phyloP scores from a whole-genome alignment of 371 early-diverging fungal genomes.

The Enteropsectra breve region DNA sequence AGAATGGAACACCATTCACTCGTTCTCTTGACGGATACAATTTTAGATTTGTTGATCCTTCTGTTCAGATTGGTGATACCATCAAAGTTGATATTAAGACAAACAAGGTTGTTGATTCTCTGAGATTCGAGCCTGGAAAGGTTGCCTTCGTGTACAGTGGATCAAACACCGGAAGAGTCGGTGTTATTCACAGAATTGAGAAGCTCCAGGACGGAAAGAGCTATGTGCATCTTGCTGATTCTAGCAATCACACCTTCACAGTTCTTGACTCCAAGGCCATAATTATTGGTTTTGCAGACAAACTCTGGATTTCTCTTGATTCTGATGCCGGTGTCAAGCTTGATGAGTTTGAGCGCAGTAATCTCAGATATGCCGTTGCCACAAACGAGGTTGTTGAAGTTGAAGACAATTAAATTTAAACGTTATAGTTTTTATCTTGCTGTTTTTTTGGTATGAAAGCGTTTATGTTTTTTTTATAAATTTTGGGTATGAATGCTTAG shows the following conservation, averaged over 20 bases:
- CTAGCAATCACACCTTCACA: slow-evolving; percentile 73
- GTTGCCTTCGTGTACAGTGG: slow-evolving; percentile 89
- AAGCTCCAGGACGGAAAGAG: slow-evolving; percentile 90
- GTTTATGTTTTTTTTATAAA: too few species aligned
- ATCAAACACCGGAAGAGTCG: slow-evolving; percentile 95
- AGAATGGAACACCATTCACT: slow-evolving; percentile 72
- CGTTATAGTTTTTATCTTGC: neutral
- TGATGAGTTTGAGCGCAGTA: slow-evolving; percentile 52
- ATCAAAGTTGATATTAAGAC: slow-evolving; percentile 84
- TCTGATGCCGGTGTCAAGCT: slow-evolving; percentile 56
- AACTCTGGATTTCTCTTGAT: slow-evolving; percentile 57
- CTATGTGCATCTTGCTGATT: slow-evolving; percentile 80
- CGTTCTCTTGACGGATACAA: slow-evolving; percentile 98
- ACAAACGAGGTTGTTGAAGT: neutral
- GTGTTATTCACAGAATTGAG: slow-evolving; percentile 88
- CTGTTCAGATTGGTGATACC: slow-evolving; percentile 93
- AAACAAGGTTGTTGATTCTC: slow-evolving; percentile 78
- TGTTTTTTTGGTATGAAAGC: too few species aligned
- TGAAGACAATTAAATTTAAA: slow-evolving; percentile 17
- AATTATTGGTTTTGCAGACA: slow-evolving; percentile 71
- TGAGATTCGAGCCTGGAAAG: slow-evolving; percentile 89
- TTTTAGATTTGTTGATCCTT: slow-evolving; percentile 95
- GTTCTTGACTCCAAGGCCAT: slow-evolving; percentile 80
- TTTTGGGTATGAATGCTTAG: too few species aligned
- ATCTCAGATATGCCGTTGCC: slow-evolving; percentile 46